phyloP scores from a whole-genome alignment of 1,139 yeast species.

The Nakaseomyces kungkrabaensis region DNA sequence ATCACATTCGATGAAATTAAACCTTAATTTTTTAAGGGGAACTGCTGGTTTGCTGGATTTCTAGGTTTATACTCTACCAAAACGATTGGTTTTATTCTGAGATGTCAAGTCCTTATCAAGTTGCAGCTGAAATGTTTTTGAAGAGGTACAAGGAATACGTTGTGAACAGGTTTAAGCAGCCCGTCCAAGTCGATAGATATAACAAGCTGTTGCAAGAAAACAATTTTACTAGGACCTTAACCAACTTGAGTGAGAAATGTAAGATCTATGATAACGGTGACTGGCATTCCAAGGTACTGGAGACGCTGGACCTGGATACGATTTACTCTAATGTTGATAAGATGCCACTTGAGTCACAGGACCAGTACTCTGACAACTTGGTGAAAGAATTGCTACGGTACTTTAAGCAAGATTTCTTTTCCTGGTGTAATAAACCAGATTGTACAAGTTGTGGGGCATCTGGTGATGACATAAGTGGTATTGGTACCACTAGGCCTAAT shows the following conservation, averaged over 20 bases:
- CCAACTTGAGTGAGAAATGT: slow-evolving; percentile 16
- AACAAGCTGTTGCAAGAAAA: slow-evolving; percentile 5
- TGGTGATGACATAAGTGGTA: slow-evolving; percentile 25
- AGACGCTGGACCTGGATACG: slow-evolving; percentile 28
- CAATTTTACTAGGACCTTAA: slow-evolving; percentile 21
- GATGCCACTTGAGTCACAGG: slow-evolving; percentile 26
- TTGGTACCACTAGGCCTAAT: slow-evolving; percentile 34
- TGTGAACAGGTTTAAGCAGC: slow-evolving; percentile 10
- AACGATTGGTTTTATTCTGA: too few relatives aligned
- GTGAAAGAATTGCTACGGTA: slow-evolving; percentile 62
- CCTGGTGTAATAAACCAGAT: slow-evolving; percentile 68
- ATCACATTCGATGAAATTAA: too few relatives aligned
- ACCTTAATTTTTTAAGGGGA: neutral
- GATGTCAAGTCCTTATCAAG: slow-evolving; percentile 2
- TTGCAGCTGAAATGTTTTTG: slow-evolving; percentile 18
- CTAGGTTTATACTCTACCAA: too few relatives aligned
- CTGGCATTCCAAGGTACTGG: slow-evolving; percentile 31
- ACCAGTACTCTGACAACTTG: slow-evolving; percentile 56
- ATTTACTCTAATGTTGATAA: slow-evolving; percentile 33
- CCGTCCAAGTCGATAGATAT: neutral
- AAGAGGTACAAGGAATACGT: slow-evolving; percentile 17
- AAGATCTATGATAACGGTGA: slow-evolving; percentile 22
- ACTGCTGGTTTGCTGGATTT: neutral
- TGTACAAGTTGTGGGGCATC: slow-evolving; percentile 46
- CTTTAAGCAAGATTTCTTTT: slow-evolving; percentile 72